A percentile compares a stretch with the other conserved stretches of the same genome.
Conservation (phyloP, 768 basidiomycete genomes). For the Lentinula lateritia region DNA sequence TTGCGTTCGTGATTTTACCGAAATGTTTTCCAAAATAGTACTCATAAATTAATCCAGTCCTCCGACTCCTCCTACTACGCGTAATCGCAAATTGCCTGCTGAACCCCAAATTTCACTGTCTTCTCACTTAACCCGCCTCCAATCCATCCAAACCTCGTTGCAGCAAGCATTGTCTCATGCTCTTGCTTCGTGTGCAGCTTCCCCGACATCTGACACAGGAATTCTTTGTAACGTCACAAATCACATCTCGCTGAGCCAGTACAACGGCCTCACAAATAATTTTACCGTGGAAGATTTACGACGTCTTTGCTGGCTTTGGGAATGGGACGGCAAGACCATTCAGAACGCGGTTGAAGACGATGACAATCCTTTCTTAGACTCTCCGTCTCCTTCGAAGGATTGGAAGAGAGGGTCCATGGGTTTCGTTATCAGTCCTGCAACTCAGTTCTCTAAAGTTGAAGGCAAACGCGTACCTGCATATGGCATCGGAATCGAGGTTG, state of each 20-base stretch:
- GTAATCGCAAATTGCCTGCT: conserved; percentile 24
- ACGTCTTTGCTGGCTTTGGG: conserved; percentile 85
- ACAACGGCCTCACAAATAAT: conserved; percentile 58
- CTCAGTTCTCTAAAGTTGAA: conserved; percentile 61
- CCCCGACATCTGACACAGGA: conserved; percentile 72
- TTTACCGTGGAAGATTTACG: conserved; percentile 67
- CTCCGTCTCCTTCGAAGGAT: conserved; percentile 41
- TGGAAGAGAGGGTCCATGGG: conserved; percentile 84
- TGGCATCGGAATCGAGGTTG: conserved; percentile 83
- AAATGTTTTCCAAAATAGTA: not conserved
- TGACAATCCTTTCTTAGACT: conserved; percentile 66
- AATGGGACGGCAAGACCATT: conserved; percentile 57
- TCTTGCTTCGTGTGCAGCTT: conserved; percentile 75
- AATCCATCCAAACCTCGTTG: conserved; percentile 59
- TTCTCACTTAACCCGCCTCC: conserved; percentile 53
- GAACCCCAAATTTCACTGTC: conserved; percentile 36
- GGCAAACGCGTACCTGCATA: conserved; percentile 73
- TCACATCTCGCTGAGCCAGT: conserved; percentile 64
- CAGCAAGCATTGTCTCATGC: conserved; percentile 84
- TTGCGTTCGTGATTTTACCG: conserved; percentile 33
- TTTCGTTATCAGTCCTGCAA: conserved; percentile 65
- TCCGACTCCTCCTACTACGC: conserved; percentile 53
- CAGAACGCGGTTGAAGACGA: conserved; percentile 35
- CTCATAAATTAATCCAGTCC: conserved; percentile 30
- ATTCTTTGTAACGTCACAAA: conserved; percentile 75